phyloP scores from a whole-genome alignment of 495 filamentous ascomycete genomes.

The Sordaria brevicollis region DNA sequence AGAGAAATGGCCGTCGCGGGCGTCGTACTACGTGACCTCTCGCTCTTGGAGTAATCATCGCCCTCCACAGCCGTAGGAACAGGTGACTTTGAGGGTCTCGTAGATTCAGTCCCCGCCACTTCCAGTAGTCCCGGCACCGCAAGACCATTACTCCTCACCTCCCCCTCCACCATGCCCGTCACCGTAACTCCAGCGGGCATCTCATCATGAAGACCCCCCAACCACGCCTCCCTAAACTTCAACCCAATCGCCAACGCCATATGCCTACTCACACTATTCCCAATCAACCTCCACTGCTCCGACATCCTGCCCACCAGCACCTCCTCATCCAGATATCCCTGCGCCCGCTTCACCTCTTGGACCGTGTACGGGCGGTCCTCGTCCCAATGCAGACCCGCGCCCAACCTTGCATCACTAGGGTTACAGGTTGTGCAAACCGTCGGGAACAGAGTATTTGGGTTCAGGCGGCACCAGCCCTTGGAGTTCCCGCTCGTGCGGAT shows the following conservation, averaged over 20 bases:
- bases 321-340: conserved; percentile 58
- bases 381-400: conserved; percentile 48
- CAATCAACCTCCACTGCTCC: conserved; percentile 51
- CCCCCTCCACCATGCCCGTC: too few species aligned
- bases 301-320: conserved; percentile 45
- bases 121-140: neutral
- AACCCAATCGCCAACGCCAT: conserved; percentile 54
- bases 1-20: neutral
- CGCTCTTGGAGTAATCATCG: neutral
- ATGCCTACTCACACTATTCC: conserved; percentile 60
- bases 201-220: conserved; percentile 22
- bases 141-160: too few species aligned
- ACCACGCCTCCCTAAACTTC: conserved; percentile 48
- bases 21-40: neutral
- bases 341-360: conserved; percentile 53
- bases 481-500: conserved; percentile 10
- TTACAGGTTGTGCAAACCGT: conserved; percentile 44
- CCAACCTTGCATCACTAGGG: conserved; percentile 37
- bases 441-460: conserved; percentile 38
- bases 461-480: conserved; percentile 41
- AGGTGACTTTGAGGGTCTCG: neutral
- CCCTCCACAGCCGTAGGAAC: neutral
- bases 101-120: neutral
- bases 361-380: conserved; percentile 46
- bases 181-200: neutral